Conservation (phyloP, 768 basidiomycete genomes). For the Suillus spraguei region DNA sequence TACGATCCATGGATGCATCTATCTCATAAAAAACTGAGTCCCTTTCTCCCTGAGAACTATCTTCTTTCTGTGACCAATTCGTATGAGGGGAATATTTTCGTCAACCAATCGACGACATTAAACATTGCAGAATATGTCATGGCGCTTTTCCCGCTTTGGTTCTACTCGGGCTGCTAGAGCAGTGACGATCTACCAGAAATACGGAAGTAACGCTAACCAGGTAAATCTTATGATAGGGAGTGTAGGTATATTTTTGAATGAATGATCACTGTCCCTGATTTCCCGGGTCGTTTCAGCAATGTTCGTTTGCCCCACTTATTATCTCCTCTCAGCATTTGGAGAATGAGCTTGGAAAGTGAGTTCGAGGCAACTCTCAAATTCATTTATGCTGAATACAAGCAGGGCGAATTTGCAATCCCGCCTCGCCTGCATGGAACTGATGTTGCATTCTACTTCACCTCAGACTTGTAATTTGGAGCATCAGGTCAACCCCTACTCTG, state of each 20-base stretch:
- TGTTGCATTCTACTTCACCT: conserved; percentile 42
- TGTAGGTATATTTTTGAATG: neutral
- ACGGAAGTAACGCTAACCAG: no score
- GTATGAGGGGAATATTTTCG: no score
- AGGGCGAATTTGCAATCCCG: conserved; percentile 35
- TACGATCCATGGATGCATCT: neutral
- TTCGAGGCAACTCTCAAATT: conserved; percentile 25
- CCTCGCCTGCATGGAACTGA: conserved; percentile 37
- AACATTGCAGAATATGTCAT: no score
- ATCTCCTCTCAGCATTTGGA: conserved; percentile 22
- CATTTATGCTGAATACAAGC: conserved; percentile 17
- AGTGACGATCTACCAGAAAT: no score
- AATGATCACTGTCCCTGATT: neutral
- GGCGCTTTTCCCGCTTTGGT: no score
- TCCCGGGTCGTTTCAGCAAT: conserved; percentile 23
- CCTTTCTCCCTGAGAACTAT: no score
- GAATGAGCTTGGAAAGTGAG: conserved; percentile 29
- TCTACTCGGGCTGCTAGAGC: no score
- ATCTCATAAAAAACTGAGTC: no score
- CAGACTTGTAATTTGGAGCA: conserved; percentile 25
- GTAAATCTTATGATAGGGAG: no score
- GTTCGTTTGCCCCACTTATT: conserved; percentile 26
- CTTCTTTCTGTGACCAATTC: no score
- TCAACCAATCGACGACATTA: no score
- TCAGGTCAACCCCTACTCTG: neutral